phyloP scores from a whole-genome alignment of 148 eudicot genomes.

The Chenopodium quinoa region DNA sequence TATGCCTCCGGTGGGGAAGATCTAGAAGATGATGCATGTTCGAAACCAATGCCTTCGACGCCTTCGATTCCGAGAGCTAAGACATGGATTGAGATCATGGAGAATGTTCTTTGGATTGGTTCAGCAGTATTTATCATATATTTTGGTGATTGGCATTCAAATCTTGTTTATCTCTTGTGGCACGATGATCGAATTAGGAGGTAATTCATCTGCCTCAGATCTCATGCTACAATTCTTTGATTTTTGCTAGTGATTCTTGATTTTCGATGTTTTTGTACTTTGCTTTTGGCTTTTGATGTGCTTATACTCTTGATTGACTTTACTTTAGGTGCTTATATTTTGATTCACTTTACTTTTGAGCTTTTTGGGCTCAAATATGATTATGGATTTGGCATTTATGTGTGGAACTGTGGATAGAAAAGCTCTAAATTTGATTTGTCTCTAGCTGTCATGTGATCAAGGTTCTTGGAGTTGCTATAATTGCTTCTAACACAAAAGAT shows the following conservation, averaged over 20 bases:
- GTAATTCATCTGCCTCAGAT: constrained; percentile 36
- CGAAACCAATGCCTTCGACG: constrained; percentile 40
- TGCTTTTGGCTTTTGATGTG: constrained; percentile 11
- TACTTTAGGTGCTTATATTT: constrained; percentile 8
- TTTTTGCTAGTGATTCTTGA: neutral
- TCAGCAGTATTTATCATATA: constrained; percentile 70
- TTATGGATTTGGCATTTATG: constrained; percentile 23
- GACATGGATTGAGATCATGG: constrained; percentile 72
- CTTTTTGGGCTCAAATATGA: constrained; percentile 23
- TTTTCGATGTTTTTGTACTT: neutral
- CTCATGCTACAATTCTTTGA: constrained; percentile 11
- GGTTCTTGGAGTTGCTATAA: constrained; percentile 24
- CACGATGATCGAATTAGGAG: constrained; percentile 79
- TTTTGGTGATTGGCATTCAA: constrained; percentile 73
- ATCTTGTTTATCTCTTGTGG: constrained; percentile 64
- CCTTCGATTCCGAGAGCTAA: constrained; percentile 46
- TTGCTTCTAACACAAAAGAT: constrained; percentile 26
- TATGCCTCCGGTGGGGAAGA: constrained; percentile 83
- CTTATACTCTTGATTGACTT: constrained; percentile 9
- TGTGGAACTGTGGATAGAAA: constrained; percentile 13
- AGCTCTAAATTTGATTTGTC: constrained; percentile 15
- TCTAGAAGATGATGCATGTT: constrained; percentile 88
- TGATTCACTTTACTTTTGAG: constrained; percentile 20
- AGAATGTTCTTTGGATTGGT: constrained; percentile 79
- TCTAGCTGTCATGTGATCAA: constrained; percentile 13